Conservation (phyloP, 2,329 filamentous ascomycete genomes). For the Cephalotrichum gorgonifer region DNA sequence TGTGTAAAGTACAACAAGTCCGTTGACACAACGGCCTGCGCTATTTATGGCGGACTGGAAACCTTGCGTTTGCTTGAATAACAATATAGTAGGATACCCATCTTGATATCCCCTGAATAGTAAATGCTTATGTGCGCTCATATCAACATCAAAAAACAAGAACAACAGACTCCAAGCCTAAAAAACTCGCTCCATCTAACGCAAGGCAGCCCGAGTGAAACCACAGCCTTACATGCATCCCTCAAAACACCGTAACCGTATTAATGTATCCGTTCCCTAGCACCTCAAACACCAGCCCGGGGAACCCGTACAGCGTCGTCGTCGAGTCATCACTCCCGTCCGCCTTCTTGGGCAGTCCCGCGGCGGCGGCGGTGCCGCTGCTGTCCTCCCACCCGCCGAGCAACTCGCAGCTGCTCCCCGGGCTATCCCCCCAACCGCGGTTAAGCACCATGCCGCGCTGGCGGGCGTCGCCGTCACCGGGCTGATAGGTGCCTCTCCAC, state of each 20-base stretch:
- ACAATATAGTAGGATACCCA: too few relatives aligned
- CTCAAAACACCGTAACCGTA: conserved; percentile 76
- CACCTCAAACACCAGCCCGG: conserved; percentile 90
- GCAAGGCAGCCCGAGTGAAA: neutral
- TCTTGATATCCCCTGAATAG: too few relatives aligned
- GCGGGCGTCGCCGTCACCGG: conserved; percentile 35
- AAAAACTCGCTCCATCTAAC: neutral
- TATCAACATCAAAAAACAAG: neutral
- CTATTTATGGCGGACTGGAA: too few relatives aligned
- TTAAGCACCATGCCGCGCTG: conserved; percentile 80
- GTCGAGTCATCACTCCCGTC: conserved; percentile 48
- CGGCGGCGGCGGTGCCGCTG: conserved; percentile 23
- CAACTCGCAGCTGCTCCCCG: conserved; percentile 79
- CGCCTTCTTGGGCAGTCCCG: conserved; percentile 36
- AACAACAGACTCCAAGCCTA: neutral
- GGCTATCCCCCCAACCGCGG: conserved; percentile 82
- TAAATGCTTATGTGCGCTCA: too few relatives aligned
- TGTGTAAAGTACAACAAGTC: too few relatives aligned
- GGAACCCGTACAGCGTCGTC: conserved; percentile 87
- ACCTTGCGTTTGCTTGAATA: too few relatives aligned
- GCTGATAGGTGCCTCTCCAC: conserved; percentile 59
- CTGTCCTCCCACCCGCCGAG: conserved; percentile 81
- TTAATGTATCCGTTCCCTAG: conserved; percentile 86
- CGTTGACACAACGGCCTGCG: too few relatives aligned
- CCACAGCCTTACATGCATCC: too few relatives aligned